Percentiles rank a stretch among this genome's conserved stretches.
These are phyloP conservation scores for Hemisphaericaspora xylanilytica DNA, from an alignment of 1,139 yeast genomes.

Conservation along the genomic window DNA sequence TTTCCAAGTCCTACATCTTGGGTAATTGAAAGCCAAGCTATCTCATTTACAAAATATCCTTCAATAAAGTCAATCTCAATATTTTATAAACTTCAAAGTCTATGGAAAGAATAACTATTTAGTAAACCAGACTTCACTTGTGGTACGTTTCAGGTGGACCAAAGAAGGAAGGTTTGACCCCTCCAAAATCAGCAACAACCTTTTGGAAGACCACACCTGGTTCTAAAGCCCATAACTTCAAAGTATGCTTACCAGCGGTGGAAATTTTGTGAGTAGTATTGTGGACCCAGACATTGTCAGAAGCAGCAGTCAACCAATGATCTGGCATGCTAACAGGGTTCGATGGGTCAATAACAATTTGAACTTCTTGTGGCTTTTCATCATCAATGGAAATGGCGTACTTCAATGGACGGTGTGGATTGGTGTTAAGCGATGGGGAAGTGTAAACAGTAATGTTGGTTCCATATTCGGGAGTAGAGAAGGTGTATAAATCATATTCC, in stretches of 20 bases:
- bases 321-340: constrained; percentile 15
- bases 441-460: constrained; percentile 15
- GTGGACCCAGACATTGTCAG: constrained; percentile 15
- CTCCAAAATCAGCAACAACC: constrained; percentile 16
- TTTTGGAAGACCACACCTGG: constrained; percentile 15
- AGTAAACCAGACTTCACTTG: neutral
- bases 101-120: constrained; percentile 2
- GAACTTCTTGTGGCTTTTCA: constrained; percentile 15
- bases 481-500: constrained; percentile 17
- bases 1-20: too few species aligned
- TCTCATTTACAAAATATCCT: too few species aligned
- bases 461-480: constrained; percentile 15
- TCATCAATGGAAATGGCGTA: constrained; percentile 18
- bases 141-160: constrained; percentile 18
- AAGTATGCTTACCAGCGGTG: constrained; percentile 13
- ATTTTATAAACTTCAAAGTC: neutral
- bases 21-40: too few species aligned
- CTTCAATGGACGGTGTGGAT: constrained; percentile 16
- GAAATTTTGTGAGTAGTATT: constrained; percentile 15
- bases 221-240: constrained; percentile 17
- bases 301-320: constrained; percentile 18
- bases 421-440: constrained; percentile 16
- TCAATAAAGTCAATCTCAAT: neutral
- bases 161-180: constrained; percentile 14
- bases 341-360: constrained; percentile 14